Evolutionary conservation across 2,329 filamentous ascomycete genomes (phyloP), one percentile per base, ranked within the genome.

Genomic region (Coleophoma eucalyptorum): DNA sequence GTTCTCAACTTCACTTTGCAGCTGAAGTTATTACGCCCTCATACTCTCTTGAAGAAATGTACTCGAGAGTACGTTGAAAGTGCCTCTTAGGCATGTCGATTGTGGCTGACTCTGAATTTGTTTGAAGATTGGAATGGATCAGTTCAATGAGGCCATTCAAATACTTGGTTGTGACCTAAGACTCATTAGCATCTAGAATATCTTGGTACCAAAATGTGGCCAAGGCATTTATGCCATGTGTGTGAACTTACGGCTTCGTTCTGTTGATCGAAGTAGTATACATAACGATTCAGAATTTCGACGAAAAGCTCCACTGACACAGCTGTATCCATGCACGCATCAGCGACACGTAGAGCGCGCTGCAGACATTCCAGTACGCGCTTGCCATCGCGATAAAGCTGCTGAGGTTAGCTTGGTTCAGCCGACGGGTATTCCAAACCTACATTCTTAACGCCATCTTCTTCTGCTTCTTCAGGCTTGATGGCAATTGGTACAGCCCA

Each of bases 191-290:
- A 34, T 26, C 26, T 26, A 26, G 12, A 53, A 10, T 6, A 38
- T 44, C 32, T 40, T 13, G 34, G n/a, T 40, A 16, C 26, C 26
- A 26, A 26, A 7, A 26, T 26, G 2, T 5, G 26, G 10, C 26
- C 26, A 26, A 26, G 26, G 26, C 26, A 26, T 8, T 26, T 26
- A 5, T 26, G 10, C 26, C 21, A 31, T 44, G 26, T 38, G 18
- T 21, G 34, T 12, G n/a, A 19, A 69, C 78, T 71, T 69, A 82
- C 94, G 58, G 92, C 92, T 72, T 99, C 94, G 70, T 99, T 99
- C 67, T 96, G 90, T 69, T 99, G 93, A 70, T 99, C 94, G 73
- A 97, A 99, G 75, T 97, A 99, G 71, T 99, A 99, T 48, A 97
- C 92, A 67, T 99, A 99, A 69, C 94, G 85, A 69, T 99, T 97